Base-by-base conservation (phyloP, 257 asterid species). In the Solanum piurae region DNA sequence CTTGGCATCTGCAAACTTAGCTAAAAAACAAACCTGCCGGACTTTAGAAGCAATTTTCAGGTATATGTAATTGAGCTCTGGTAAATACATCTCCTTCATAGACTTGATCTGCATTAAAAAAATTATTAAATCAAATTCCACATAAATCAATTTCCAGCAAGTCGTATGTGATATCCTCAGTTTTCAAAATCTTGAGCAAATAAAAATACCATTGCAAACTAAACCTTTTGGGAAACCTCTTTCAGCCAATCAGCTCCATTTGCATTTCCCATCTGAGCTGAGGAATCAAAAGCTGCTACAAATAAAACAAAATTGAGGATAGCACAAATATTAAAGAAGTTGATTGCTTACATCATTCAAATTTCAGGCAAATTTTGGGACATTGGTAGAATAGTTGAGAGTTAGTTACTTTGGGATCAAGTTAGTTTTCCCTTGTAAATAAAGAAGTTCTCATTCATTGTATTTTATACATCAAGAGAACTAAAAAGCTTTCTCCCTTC, bases 201-300 rank as follows among this genome's bases (percentile, higher is more conserved):
- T 14, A 72, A 74, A 87, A 87, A 34, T 25, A 73, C n/a, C 60
- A 77, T 42, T 77, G n/a, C 62, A 77, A 75, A 64, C 69, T 9
- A 85, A 68, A 71, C 83, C 99, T 95, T 97, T 86, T 93, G 99
- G 91, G 91, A 95, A 77, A 91, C 89, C 89, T 95, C 99, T 89
- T 97, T 98, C 89, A 93, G 96, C 98, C 98, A 95, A 85, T 95
- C 98, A 86, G 94, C 96, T 44, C 92, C 92, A 91, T 72, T 90
- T 37, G 91, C 89, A 88, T 91, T 92, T 87, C 98, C 98, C 29
- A 94, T 92, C 89, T 94, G 98, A 60, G 98, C 88, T 9, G 96
- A 91, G 75, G 95, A 92, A 94, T 95, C 98, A 91, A 89, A 89
- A 88, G 98, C 91, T 74, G 95, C 95, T 92, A 89, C 86, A 89